Percentiles rank a stretch among this genome's conserved stretches.
Conservation (phyloP, 1,284 basidiomycete species). For the Moniliella sp. region DNA sequence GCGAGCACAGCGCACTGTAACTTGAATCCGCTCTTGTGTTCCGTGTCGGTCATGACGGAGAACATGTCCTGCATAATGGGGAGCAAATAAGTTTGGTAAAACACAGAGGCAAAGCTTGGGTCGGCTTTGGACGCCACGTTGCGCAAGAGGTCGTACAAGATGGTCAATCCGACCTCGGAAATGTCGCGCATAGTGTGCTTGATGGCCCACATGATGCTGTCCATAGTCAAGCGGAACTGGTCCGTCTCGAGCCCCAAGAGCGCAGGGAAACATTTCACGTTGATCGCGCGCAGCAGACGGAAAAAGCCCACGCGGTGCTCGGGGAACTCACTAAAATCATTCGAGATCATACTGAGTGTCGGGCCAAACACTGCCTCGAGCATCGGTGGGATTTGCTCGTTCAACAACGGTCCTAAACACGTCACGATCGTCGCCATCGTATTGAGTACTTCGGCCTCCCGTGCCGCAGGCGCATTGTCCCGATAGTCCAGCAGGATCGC, state of each 20-base stretch:
- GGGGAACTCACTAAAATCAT: constrained; percentile 92
- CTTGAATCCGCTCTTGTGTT: constrained; percentile 67
- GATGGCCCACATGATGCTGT: constrained; percentile 96
- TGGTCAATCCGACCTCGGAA: constrained; percentile 60
- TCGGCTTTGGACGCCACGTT: constrained; percentile 78
- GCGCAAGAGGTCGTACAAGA: constrained; percentile 81
- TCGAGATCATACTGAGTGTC: constrained; percentile 94
- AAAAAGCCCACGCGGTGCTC: constrained; percentile 96
- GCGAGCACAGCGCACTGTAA: constrained; percentile 42
- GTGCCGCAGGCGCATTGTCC: constrained; percentile 71
- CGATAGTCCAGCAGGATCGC: constrained; percentile 92
- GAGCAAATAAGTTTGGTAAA: constrained; percentile 80
- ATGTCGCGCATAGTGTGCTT: constrained; percentile 99
- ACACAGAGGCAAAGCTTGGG: constrained; percentile 51
- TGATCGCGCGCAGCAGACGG: constrained; percentile 78
- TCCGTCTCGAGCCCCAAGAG: constrained; percentile 64
- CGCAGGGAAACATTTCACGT: constrained; percentile 87
- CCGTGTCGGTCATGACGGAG: constrained; percentile 87
- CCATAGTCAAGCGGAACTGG: constrained; percentile 94
- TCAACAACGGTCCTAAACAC: constrained; percentile 37
- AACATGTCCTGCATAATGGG: constrained; percentile 86
- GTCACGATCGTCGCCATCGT: constrained; percentile 87
- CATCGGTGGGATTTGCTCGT: constrained; percentile 82
- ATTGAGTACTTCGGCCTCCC: constrained; percentile 91
- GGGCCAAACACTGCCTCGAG: constrained; percentile 94